A percentile compares a stretch with the other conserved stretches of the same genome.
Conservation (phyloP, 345 rosid genomes). For the Arabidopsis arenosa region DNA sequence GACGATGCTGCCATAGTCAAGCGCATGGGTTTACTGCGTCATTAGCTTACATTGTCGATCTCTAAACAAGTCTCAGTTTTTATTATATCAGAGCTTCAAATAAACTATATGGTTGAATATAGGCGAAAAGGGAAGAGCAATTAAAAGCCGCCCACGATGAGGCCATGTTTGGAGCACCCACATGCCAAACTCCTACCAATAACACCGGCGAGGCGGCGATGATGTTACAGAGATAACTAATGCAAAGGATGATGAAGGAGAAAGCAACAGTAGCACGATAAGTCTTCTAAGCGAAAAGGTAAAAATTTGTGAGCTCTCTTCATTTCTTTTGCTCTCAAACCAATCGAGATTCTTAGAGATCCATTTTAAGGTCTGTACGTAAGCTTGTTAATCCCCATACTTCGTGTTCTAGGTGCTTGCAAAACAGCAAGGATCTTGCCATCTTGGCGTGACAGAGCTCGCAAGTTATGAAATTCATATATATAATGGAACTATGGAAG, state of each 20-base stretch:
- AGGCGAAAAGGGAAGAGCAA: slow-evolving; percentile 81
- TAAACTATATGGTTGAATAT: too few species aligned
- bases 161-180: slow-evolving; percentile 89
- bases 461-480: slow-evolving; percentile 53
- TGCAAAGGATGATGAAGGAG: slow-evolving; percentile 48
- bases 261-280: slow-evolving; percentile 41
- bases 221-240: slow-evolving; percentile 48
- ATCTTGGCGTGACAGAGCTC: slow-evolving; percentile 96
- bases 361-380: not conserved
- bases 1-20: too few species aligned
- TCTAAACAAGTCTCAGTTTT: too few species aligned
- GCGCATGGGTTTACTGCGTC: too few species aligned
- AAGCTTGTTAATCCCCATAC: not conserved
- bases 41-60: too few species aligned
- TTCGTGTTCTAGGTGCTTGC: slow-evolving; percentile 68
- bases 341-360: slow-evolving; percentile 1
- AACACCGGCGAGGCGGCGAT: slow-evolving; percentile 37
- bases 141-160: slow-evolving; percentile 83
- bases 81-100: too few species aligned
- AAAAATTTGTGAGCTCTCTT: not conserved
- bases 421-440: slow-evolving; percentile 93
- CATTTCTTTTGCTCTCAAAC: not conserved
- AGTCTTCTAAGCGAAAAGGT: slow-evolving; percentile 87
- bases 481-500: not conserved
- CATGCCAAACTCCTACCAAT: slow-evolving; percentile 27